These are phyloP conservation scores for Kluyveromyces siamensis DNA, from an alignment of 805 yeast species.

Conservation along the genomic window DNA sequence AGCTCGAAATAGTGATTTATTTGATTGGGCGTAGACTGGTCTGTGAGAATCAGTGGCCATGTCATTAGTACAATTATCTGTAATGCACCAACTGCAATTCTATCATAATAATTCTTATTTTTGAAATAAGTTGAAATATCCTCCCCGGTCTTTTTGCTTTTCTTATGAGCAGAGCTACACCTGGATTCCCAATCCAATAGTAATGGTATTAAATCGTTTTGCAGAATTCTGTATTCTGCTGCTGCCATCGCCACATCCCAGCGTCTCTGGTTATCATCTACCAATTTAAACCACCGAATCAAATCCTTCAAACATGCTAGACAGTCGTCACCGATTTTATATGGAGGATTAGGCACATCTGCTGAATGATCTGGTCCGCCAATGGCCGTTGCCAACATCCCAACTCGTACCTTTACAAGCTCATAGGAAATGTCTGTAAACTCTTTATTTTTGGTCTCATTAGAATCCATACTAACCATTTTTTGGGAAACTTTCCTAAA, in stretches of 20 bases:
- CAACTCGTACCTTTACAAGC: constrained; percentile 59
- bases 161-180: constrained; percentile 15
- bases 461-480: not conserved
- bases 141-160: constrained; percentile 11
- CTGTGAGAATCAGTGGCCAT: constrained; percentile 70
- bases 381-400: constrained; percentile 75
- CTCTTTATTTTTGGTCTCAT: not conserved
- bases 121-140: constrained; percentile 23
- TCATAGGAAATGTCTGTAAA: constrained; percentile 7
- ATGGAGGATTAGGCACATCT: constrained; percentile 39
- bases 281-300: constrained; percentile 77
- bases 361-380: constrained; percentile 80
- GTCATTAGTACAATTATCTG: constrained; percentile 79
- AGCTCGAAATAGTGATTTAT: constrained; percentile 48
- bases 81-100: constrained; percentile 60
- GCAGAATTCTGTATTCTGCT: constrained; percentile 66
- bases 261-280: constrained; percentile 62
- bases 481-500: not conserved
- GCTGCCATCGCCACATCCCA: constrained; percentile 85
- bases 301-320: constrained; percentile 77
- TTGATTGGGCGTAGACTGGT: constrained; percentile 51
- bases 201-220: constrained; percentile 66
- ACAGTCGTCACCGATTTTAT: constrained; percentile 73
- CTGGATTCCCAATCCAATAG: constrained; percentile 61
- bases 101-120: constrained; percentile 33